Conservation (phyloP, 805 yeast species). For the Isabelozyma gotoi region DNA sequence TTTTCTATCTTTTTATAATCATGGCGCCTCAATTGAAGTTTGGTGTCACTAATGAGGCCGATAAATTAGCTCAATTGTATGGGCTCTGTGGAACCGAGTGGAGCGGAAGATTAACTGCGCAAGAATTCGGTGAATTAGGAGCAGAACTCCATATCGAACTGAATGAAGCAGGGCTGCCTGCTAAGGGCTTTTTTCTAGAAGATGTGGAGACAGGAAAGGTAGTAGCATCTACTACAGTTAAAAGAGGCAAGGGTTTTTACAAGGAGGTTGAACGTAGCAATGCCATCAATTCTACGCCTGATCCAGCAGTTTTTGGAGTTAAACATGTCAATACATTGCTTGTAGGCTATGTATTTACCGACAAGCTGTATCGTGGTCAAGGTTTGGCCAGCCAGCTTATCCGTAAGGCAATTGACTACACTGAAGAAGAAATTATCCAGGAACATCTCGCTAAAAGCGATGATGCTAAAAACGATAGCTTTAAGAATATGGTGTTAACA, state of each 20-base stretch:
- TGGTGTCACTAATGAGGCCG: constrained; percentile 19
- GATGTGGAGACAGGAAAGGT: constrained; percentile 17
- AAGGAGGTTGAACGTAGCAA: constrained; percentile 24
- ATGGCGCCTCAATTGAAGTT: neutral
- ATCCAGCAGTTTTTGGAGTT: constrained; percentile 32
- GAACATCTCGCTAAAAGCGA: constrained; percentile 21
- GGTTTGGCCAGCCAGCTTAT: constrained; percentile 31
- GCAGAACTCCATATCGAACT: constrained; percentile 5
- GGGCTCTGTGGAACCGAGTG: constrained; percentile 24
- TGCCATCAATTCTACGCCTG: constrained; percentile 28
- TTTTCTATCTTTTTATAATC: no score
- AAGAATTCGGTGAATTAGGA: constrained; percentile 17
- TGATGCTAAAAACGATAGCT: constrained; percentile 24
- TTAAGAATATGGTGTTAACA: constrained; percentile 29
- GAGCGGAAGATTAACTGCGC: constrained; percentile 16
- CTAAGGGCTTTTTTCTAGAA: constrained; percentile 26
- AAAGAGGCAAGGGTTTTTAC: constrained; percentile 23
- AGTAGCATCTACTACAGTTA: constrained; percentile 23
- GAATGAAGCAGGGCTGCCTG: constrained; percentile 15
- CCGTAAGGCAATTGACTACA: constrained; percentile 24
- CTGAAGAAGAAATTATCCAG: constrained; percentile 29
- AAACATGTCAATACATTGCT: constrained; percentile 25
- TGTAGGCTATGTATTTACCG: constrained; percentile 27
- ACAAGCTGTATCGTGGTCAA: constrained; percentile 20
- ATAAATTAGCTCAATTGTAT: constrained; percentile 17